Conservation (phyloP, 805 yeast genomes). For the Yarrowia deformans region DNA sequence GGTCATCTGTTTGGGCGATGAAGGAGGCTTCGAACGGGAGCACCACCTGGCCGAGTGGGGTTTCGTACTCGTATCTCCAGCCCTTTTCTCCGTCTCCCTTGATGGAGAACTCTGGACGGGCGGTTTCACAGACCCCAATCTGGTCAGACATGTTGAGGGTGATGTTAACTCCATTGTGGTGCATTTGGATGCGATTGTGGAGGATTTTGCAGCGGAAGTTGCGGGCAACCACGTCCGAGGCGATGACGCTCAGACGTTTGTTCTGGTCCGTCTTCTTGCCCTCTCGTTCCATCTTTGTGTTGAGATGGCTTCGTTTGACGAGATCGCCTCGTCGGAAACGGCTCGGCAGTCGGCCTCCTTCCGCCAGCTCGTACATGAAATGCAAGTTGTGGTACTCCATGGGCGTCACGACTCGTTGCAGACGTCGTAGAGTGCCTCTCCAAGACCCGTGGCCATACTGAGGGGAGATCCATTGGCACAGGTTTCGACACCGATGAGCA, state of each 20-base stretch:
- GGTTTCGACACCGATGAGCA: slow-evolving; percentile 12
- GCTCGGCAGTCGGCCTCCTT: slow-evolving; percentile 26
- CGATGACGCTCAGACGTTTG: slow-evolving; percentile 23
- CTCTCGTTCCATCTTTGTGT: slow-evolving; percentile 29
- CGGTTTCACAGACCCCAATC: slow-evolving; percentile 28
- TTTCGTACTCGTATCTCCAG: slow-evolving; percentile 25
- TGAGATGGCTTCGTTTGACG: slow-evolving; percentile 29
- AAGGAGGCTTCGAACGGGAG: slow-evolving; percentile 27
- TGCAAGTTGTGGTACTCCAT: slow-evolving; percentile 27
- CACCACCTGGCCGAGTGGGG: not conserved
- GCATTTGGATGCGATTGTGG: slow-evolving; percentile 31
- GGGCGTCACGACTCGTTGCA: slow-evolving; percentile 20
- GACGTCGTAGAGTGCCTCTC: slow-evolving; percentile 26
- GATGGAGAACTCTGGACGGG: slow-evolving; percentile 10
- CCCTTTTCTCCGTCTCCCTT: slow-evolving; percentile 16
- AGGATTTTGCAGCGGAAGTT: slow-evolving; percentile 37
- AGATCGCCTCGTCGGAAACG: slow-evolving; percentile 24
- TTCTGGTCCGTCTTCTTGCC: slow-evolving; percentile 14
- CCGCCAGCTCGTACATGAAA: slow-evolving; percentile 35
- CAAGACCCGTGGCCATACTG: slow-evolving; percentile 31
- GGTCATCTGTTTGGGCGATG: slow-evolving; percentile 25
- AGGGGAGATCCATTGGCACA: slow-evolving; percentile 32
- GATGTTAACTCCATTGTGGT: slow-evolving; percentile 15
- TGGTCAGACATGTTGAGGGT: slow-evolving; percentile 36
- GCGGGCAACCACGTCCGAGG: slow-evolving; percentile 29